A percentile compares a stretch with the other conserved stretches of the same genome.
phyloP scores from a whole-genome alignment of 2,329 filamentous ascomycete genomes.

The Pseudodiploospora longispora region DNA sequence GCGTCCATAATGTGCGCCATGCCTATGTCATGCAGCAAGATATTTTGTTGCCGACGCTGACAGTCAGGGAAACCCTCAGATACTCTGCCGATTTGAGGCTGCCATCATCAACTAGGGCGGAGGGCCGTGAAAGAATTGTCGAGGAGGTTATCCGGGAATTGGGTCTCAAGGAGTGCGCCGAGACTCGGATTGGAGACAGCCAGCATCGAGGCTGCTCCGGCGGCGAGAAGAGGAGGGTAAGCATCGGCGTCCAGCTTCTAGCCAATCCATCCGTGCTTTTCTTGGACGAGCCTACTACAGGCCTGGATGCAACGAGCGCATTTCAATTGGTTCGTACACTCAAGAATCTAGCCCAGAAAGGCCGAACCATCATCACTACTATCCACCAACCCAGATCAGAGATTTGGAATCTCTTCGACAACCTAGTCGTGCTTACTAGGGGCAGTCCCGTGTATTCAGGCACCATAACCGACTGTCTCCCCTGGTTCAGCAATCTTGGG shows the following conservation, averaged over 20 bases:
- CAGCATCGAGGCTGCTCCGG: conserved; percentile 70
- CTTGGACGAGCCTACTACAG: conserved; percentile 72
- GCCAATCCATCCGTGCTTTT: conserved; percentile 72
- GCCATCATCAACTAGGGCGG: conserved; percentile 50
- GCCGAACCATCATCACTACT: conserved; percentile 63
- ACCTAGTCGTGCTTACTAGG: conserved; percentile 58
- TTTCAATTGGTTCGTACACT: conserved; percentile 65
- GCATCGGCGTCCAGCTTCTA: conserved; percentile 71
- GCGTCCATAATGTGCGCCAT: conserved; percentile 48
- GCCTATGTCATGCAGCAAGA: conserved; percentile 74
- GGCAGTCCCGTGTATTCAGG: conserved; percentile 65
- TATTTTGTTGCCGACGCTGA: conserved; percentile 62
- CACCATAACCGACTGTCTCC: conserved; percentile 44
- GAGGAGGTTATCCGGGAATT: conserved; percentile 71
- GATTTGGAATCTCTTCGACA: conserved; percentile 72
- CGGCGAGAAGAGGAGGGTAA: conserved; percentile 68
- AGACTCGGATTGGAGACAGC: conserved; percentile 64
- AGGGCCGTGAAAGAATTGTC: conserved; percentile 55
- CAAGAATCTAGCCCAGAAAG: conserved; percentile 58
- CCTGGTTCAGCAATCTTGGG: conserved; percentile 55
- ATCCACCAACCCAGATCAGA: conserved; percentile 74
- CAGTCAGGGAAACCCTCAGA: conserved; percentile 64
- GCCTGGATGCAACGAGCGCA: conserved; percentile 68
- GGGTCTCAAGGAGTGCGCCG: conserved; percentile 67
- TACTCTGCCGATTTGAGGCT: conserved; percentile 68